Percentiles rank a stretch among this genome's conserved stretches.
phyloP scores from a whole-genome alignment of 148 eudicot genomes.

The Persicaria tinctoria region DNA sequence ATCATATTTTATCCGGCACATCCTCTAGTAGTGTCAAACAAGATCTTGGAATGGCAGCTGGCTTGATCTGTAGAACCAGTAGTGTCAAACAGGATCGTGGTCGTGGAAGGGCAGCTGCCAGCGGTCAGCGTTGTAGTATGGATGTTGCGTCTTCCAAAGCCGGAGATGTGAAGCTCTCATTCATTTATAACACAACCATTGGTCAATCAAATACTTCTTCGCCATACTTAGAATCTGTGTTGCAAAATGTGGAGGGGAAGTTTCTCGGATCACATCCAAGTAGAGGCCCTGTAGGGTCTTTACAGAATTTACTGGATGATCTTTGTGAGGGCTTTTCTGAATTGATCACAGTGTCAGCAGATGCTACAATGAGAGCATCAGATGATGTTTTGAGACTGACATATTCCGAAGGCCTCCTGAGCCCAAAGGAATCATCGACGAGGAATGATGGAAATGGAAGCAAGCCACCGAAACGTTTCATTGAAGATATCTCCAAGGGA shows the following conservation, averaged over 20 bases:
- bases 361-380: constrained; percentile 14
- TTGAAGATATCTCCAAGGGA: constrained; percentile 53
- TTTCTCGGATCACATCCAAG: constrained; percentile 24
- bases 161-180: constrained; percentile 48
- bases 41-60: constrained; percentile 3
- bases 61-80: not conserved
- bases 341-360: constrained; percentile 16
- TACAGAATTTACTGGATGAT: constrained; percentile 32
- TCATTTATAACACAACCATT: constrained; percentile 21
- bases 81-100: constrained; percentile 15
- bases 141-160: constrained; percentile 45
- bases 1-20: constrained; percentile 17
- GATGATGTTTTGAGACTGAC: not conserved
- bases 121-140: constrained; percentile 16
- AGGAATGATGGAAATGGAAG: constrained; percentile 3
- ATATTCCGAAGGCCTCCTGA: constrained; percentile 11
- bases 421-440: constrained; percentile 16
- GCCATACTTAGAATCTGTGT: constrained; percentile 30
- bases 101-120: constrained; percentile 9
- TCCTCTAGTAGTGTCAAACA: constrained; percentile 17
- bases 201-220: not conserved
- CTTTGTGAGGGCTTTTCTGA: constrained; percentile 34
- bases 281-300: constrained; percentile 26
- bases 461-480: constrained; percentile 13
- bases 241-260: constrained; percentile 40